A percentile compares a stretch with the other conserved stretches of the same genome.
Evolutionary conservation across 148 eudicot species (phyloP).

Genomic region (Persicaria tinctoria): DNA sequence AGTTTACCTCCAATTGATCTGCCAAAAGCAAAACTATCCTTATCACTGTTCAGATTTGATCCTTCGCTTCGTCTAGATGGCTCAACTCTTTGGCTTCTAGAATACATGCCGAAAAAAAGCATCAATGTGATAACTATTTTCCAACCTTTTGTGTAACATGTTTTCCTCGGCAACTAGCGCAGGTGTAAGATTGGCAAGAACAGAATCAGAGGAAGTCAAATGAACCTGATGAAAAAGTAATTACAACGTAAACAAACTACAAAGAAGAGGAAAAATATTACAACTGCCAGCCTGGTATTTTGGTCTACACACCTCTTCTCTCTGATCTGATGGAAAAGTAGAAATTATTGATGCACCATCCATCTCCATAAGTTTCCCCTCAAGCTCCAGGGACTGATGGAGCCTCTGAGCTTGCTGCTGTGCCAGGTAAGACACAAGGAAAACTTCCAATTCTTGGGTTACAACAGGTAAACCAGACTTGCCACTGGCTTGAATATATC

Average conservation of each 20-base stretch:
- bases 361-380: conserved; percentile 98
- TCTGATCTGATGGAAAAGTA: conserved; percentile 87
- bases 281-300: neutral
- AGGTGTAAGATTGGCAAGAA: conserved; percentile 94
- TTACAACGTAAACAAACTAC: neutral
- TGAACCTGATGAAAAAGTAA: conserved; percentile 49
- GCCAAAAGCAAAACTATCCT: conserved; percentile 56
- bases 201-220: conserved; percentile 92
- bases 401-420: conserved; percentile 95
- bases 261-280: neutral
- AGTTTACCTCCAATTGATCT: conserved; percentile 63
- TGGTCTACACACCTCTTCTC: conserved; percentile 70
- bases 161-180: conserved; percentile 99
- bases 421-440: conserved; percentile 78
- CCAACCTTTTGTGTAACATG: conserved; percentile 92
- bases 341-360: conserved; percentile 98
- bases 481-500: conserved; percentile 59
- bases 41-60: conserved; percentile 55
- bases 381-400: conserved; percentile 86
- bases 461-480: conserved; percentile 60
- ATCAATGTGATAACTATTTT: conserved; percentile 68
- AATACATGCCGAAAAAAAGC: conserved; percentile 85
- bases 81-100: conserved; percentile 82
- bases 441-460: conserved; percentile 87
- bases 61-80: conserved; percentile 85